Evolutionary conservation across 176 grass and related monocot species (phyloP).

Genomic region (Saccharum officinarum): DNA sequence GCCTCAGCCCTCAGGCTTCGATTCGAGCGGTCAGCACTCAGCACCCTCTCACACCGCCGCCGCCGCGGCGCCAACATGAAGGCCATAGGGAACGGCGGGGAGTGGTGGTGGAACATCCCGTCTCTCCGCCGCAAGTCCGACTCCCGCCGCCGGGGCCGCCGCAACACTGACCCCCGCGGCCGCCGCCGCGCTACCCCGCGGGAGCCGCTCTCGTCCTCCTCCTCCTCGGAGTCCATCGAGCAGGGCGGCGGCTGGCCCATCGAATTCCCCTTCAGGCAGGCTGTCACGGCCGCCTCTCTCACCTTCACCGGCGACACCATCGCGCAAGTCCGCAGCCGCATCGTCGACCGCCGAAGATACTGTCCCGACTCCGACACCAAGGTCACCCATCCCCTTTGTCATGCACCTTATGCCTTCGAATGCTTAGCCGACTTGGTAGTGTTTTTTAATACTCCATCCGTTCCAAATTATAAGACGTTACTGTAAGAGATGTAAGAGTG

Average conservation of each 20-base stretch:
- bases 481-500: not conserved
- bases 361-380: slow-evolving; percentile 41
- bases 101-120: slow-evolving; percentile 62
- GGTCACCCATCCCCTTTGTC: slow-evolving; percentile 55
- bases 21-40: not conserved
- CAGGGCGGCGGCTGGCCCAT: slow-evolving; percentile 41
- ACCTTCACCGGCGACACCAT: slow-evolving; percentile 88
- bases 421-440: not conserved
- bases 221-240: slow-evolving; percentile 62
- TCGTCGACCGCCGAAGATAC: slow-evolving; percentile 31
- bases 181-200: slow-evolving; percentile 35
- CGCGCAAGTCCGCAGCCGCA: slow-evolving; percentile 71
- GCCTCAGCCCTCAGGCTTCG: not conserved
- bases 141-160: slow-evolving; percentile 45
- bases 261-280: slow-evolving; percentile 85
- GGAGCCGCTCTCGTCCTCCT: slow-evolving; percentile 65
- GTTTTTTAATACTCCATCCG: not conserved
- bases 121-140: slow-evolving; percentile 48
- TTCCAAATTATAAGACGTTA: too few species aligned
- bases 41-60: not conserved
- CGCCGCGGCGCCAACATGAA: slow-evolving; percentile 32
- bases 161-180: slow-evolving; percentile 45
- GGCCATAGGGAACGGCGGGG: slow-evolving; percentile 47
- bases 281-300: slow-evolving; percentile 72
- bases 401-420: not conserved